Percentiles rank a stretch among this genome's conserved stretches.
Conservation (phyloP, 2,329 filamentous ascomycete species). For the Phyllosticta citribraziliensis region DNA sequence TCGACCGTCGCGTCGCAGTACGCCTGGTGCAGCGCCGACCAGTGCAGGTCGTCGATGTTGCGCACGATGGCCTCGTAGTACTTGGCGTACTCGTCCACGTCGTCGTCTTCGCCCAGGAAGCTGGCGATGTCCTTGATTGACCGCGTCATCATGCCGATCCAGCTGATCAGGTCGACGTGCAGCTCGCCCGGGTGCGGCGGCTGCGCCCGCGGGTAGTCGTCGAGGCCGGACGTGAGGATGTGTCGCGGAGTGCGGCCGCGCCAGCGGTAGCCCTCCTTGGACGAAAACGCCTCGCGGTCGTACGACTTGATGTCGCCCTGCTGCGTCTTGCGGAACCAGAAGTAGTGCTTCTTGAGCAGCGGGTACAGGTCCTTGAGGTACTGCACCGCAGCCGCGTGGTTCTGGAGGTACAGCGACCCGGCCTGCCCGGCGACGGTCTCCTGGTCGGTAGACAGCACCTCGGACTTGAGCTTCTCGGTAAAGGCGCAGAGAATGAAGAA, state of each 20-base stretch:
- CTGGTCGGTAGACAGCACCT: constrained; percentile 21
- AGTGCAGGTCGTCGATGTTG: constrained; percentile 90
- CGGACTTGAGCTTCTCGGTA: constrained; percentile 61
- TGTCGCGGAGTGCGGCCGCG: constrained; percentile 78
- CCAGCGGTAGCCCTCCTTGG: constrained; percentile 93
- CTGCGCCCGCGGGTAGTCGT: constrained; percentile 90
- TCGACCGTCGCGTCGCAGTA: constrained; percentile 96
- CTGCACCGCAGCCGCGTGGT: constrained; percentile 55
- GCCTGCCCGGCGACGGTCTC: constrained; percentile 36
- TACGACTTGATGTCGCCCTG: constrained; percentile 82
- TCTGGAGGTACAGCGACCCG: constrained; percentile 56
- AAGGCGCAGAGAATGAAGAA: constrained; percentile 83
- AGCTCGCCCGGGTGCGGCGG: constrained; percentile 93
- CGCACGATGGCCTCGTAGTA: constrained; percentile 67
- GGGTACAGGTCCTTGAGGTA: constrained; percentile 76
- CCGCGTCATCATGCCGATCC: constrained; percentile 94
- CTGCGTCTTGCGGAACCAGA: constrained; percentile 93
- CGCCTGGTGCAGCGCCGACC: constrained; percentile 68
- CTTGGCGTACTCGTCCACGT: constrained; percentile 60
- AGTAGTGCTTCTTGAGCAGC: constrained; percentile 76
- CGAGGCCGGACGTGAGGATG: constrained; percentile 84
- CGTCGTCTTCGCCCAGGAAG: constrained; percentile 65
- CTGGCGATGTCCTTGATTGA: constrained; percentile 73
- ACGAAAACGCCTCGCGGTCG: constrained; percentile 77
- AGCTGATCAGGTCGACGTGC: constrained; percentile 87